phyloP scores from a whole-genome alignment of 2,329 filamentous ascomycete species.

The Talaromyces sp. region DNA sequence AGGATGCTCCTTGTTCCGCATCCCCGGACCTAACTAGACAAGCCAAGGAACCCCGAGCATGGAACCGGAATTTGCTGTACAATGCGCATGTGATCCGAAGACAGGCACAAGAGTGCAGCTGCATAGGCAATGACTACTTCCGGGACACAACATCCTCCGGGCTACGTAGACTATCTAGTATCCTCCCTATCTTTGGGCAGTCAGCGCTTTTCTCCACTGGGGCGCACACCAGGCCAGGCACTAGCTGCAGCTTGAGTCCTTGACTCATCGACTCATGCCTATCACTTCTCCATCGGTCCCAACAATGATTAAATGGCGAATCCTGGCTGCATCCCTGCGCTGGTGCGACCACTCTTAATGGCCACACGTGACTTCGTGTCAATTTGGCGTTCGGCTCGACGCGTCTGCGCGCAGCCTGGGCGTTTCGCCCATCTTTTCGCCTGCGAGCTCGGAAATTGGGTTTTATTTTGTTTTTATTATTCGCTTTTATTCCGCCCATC shows the following conservation, averaged over 20 bases:
- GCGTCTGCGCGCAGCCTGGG: conserved; percentile 17
- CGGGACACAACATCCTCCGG: neutral
- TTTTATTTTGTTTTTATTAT: neutral
- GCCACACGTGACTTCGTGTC: conserved; percentile 30
- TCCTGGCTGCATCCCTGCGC: neutral
- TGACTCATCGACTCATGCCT: conserved; percentile 1
- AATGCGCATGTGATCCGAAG: neutral
- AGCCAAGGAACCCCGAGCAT: neutral
- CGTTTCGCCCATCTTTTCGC: neutral
- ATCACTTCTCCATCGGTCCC: neutral
- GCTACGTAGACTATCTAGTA: too few relatives aligned
- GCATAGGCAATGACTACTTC: neutral
- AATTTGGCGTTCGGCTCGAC: conserved; percentile 27
- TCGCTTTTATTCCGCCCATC: neutral
- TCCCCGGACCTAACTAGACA: neutral
- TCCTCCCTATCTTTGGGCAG: neutral
- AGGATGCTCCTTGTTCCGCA: neutral
- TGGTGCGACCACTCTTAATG: conserved; percentile 5
- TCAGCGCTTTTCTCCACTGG: neutral
- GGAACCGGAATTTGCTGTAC: neutral
- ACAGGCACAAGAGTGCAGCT: neutral
- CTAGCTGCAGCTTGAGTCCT: conserved; percentile 4
- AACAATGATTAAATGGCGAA: neutral
- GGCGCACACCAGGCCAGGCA: neutral
- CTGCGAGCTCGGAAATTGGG: neutral